Conservation (phyloP, 2,329 filamentous ascomycete genomes). For the Phialophora expanda region DNA sequence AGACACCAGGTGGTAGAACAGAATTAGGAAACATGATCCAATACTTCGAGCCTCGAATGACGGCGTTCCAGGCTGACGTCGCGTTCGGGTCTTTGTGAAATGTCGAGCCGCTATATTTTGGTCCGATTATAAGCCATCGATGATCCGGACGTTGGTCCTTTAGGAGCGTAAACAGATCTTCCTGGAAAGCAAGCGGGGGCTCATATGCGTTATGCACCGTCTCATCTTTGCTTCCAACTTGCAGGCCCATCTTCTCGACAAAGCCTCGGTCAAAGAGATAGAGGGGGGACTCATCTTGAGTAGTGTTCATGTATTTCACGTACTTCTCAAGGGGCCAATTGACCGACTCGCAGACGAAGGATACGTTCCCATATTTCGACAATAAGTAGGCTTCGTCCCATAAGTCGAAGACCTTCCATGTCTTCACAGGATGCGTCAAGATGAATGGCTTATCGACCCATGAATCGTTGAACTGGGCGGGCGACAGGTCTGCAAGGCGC, state of each 20-base stretch:
- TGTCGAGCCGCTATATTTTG: conserved; percentile 83
- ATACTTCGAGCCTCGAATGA: conserved; percentile 88
- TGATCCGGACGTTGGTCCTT: conserved; percentile 80
- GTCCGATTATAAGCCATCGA: conserved; percentile 91
- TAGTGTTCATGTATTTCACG: conserved; percentile 78
- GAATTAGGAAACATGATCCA: conserved; percentile 96
- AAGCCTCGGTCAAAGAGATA: conserved; percentile 92
- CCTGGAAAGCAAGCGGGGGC: conserved; percentile 81
- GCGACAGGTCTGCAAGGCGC: conserved; percentile 70
- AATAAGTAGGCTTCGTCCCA: conserved; percentile 77
- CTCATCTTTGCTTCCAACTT: conserved; percentile 51
- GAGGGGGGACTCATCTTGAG: conserved; percentile 81
- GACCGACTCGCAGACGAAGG: conserved; percentile 88
- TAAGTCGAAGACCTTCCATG: conserved; percentile 76
- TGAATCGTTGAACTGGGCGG: conserved; percentile 71
- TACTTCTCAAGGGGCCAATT: conserved; percentile 89
- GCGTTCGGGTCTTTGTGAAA: conserved; percentile 85
- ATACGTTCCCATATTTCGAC: conserved; percentile 65
- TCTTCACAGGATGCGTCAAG: conserved; percentile 77
- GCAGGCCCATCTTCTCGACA: conserved; percentile 80
- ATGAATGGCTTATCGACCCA: conserved; percentile 88
- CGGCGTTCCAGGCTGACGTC: conserved; percentile 87
- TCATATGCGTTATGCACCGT: conserved; percentile 65
- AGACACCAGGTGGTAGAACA: conserved; percentile 75
- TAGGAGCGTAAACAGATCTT: conserved; percentile 82